phyloP scores from a whole-genome alignment of 1,139 yeast species.

The Scheffersomyces illinoinensis region DNA sequence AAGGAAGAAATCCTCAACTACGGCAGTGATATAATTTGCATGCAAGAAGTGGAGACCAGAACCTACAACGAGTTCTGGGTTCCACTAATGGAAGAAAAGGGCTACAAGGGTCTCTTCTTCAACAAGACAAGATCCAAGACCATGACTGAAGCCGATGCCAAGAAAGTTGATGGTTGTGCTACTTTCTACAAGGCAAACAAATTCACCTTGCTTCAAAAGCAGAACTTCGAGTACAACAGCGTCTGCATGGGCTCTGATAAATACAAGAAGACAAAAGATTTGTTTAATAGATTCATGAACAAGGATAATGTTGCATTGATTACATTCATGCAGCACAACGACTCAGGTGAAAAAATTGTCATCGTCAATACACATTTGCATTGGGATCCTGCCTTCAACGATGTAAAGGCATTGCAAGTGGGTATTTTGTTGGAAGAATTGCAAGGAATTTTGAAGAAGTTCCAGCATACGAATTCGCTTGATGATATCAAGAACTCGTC shows the following conservation, averaged over 20 bases:
- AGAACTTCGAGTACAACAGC: slow-evolving; percentile 81
- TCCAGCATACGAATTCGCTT: slow-evolving; percentile 44
- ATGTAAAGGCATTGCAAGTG: slow-evolving; percentile 94
- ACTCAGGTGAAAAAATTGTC: slow-evolving; percentile 70
- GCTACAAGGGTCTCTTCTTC: slow-evolving; percentile 80
- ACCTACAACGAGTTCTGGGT: slow-evolving; percentile 86
- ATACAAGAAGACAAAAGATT: slow-evolving; percentile 90
- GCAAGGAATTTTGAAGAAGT: slow-evolving; percentile 59
- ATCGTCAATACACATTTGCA: slow-evolving; percentile 92
- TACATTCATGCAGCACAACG: slow-evolving; percentile 71
- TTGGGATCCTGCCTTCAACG: slow-evolving; percentile 97
- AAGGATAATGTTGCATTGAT: slow-evolving; percentile 91
- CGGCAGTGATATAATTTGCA: slow-evolving; percentile 77
- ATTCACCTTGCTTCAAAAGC: slow-evolving; percentile 71
- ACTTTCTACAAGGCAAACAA: slow-evolving; percentile 73
- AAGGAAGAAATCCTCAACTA: slow-evolving; percentile 68
- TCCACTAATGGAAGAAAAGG: slow-evolving; percentile 68
- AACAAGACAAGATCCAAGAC: slow-evolving; percentile 92
- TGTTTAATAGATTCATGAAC: slow-evolving; percentile 93
- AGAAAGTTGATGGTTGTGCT: slow-evolving; percentile 97
- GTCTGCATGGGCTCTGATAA: slow-evolving; percentile 87
- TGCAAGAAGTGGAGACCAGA: slow-evolving; percentile 93
- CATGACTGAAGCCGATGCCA: slow-evolving; percentile 79
- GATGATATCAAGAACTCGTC: slow-evolving; percentile 69
- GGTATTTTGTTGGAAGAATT: slow-evolving; percentile 89